Evolutionary conservation across 352 stramenopile genomes (phyloP).

Genomic region (Phytophthora tentaculata): DNA sequence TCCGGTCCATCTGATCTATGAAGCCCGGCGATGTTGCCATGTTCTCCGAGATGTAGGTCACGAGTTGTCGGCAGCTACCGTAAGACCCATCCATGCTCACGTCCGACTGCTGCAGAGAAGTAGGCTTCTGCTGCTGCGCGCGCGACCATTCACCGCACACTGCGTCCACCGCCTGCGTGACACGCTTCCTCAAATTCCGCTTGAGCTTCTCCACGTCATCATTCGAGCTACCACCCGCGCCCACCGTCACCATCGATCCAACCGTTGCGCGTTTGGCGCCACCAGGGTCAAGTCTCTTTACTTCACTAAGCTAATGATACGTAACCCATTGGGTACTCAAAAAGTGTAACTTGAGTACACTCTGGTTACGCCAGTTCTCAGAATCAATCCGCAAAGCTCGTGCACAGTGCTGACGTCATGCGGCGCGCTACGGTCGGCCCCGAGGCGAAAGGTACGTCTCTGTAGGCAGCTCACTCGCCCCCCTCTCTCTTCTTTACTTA

Average conservation of each 20-base stretch:
- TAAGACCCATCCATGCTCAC: constrained; percentile 55
- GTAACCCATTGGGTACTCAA: background rate
- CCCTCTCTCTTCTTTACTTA: constrained; percentile 2
- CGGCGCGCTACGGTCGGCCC: constrained; percentile 29
- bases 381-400: constrained; percentile 22
- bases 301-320: background rate
- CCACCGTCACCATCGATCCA: constrained; percentile 12
- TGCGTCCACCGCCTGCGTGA: constrained; percentile 52
- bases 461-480: background rate
- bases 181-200: constrained; percentile 36
- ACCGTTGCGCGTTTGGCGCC: constrained; percentile 11
- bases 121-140: constrained; percentile 18
- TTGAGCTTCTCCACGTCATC: constrained; percentile 25
- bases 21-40: constrained; percentile 67
- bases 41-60: constrained; percentile 60
- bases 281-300: constrained; percentile 3
- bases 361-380: constrained; percentile 21
- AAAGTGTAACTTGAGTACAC: background rate
- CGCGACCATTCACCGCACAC: constrained; percentile 48
- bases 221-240: background rate
- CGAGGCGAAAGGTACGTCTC: constrained; percentile 27
- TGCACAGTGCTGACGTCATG: constrained; percentile 38
- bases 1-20: constrained; percentile 65
- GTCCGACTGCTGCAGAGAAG: constrained; percentile 10
- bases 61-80: constrained; percentile 54